phyloP scores from a whole-genome alignment of 2,329 filamentous ascomycete species.

The Berkeleyomyces rouxiae region DNA sequence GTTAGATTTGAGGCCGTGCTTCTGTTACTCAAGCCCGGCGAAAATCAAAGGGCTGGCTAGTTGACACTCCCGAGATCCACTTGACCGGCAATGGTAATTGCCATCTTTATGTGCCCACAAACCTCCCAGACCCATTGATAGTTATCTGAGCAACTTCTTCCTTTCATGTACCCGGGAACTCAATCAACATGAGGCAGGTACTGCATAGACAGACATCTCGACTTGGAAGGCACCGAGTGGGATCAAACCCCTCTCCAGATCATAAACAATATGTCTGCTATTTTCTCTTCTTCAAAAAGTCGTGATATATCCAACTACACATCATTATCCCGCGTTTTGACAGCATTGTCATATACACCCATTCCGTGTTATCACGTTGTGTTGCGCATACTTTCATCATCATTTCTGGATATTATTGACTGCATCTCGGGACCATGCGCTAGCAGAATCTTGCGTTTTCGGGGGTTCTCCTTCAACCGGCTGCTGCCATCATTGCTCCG shows the following conservation, averaged over 20 bases:
- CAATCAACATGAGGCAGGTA: no score
- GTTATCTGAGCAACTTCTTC: no score
- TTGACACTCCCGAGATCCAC: no score
- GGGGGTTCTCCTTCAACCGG: neutral
- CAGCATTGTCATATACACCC: neutral
- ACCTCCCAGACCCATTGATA: no score
- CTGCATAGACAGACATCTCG: neutral
- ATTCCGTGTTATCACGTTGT: neutral
- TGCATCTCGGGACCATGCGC: neutral
- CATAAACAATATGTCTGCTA: neutral
- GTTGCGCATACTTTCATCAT: neutral
- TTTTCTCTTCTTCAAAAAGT: neutral
- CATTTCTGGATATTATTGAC: neutral
- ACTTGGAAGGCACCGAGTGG: neutral
- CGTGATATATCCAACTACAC: neutral
- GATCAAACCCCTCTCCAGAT: neutral
- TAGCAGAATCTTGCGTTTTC: neutral
- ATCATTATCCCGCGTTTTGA: conserved; percentile 1
- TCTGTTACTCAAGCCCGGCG: no score
- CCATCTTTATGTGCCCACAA: no score
- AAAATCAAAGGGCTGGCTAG: no score
- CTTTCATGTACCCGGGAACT: no score
- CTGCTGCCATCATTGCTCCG: neutral
- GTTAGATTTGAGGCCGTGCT: no score
- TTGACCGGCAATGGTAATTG: no score